Evolutionary conservation across 2,329 filamentous ascomycete genomes (phyloP), one percentile per base, ranked within the genome.

Genomic region (Aspergillus versicolor): DNA sequence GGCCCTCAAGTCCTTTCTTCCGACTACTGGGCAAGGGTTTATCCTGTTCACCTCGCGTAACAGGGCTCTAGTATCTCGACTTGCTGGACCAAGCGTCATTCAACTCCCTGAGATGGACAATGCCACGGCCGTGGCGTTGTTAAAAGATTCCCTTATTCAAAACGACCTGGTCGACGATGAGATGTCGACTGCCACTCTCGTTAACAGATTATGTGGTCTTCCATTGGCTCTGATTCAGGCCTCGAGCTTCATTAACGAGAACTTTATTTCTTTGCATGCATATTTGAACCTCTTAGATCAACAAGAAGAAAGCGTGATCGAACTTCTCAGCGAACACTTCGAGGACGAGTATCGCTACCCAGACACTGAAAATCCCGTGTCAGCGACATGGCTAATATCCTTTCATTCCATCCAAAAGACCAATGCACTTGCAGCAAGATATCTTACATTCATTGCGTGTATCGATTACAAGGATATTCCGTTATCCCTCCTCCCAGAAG

Each of bases 401-500:
- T 61, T 63, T 13, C 13, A 54, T 3, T 48, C 58, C 21, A 55
- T 63, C 11, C 65, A 60, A 42, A 43, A 54, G 19, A 34, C 62
- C 13, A 22, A 51, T 21, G 3, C 27, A 15, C 9, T 38, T 6
- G 53, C 53, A 13, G 22, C 15, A n/a, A 21, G 46, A 13, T 56
- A 67, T 43, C 59, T 75, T 1, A 63, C 61, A 0, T 62, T 70
- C 2, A 72, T 75, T 60, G 61, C 68, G 5, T 70, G 71, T 22
- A 58, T 75, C 1, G 57, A 67, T 21, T 59, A 59, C 3, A 61
- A 61, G 6, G 59, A 63, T 34, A 71, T 74, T 22, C 66, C 68
- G 0, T n/a, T 67, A 3, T 61, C 58, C 0, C 50, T 73, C 5
- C 58, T 74, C 4, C 63, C 64, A 4, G 27, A 22, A 3, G 8